These are phyloP conservation scores for Globisporangium spiculum DNA, from an alignment of 352 stramenopile species.

Conservation along the genomic window DNA sequence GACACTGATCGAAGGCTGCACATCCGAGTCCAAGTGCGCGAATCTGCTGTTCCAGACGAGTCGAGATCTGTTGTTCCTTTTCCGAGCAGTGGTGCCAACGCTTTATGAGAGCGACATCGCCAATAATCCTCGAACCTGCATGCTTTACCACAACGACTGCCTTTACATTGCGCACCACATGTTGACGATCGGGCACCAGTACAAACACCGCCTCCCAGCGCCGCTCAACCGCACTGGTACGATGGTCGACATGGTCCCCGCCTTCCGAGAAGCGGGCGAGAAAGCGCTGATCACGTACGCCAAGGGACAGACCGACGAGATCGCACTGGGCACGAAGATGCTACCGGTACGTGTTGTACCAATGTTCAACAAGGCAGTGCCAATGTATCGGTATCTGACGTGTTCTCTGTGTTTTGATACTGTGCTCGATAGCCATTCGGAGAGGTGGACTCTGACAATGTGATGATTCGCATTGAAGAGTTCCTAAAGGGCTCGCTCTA, in stretches of 20 bases:
- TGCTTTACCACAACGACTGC: conserved; percentile 87
- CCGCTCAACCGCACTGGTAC: conserved; percentile 59
- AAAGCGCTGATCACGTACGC: conserved; percentile 46
- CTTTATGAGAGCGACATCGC: conserved; percentile 65
- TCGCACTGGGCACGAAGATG: conserved; percentile 31
- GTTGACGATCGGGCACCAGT: conserved; percentile 65
- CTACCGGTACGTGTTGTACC: conserved; percentile 40
- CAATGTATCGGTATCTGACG: neutral
- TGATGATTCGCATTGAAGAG: conserved; percentile 40
- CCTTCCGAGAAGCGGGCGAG: conserved; percentile 61
- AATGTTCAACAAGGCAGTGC: neutral
- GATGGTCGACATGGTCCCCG: conserved; percentile 81
- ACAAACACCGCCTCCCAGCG: conserved; percentile 62
- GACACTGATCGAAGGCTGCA: conserved; percentile 63
- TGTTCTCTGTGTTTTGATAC: neutral
- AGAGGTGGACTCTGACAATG: conserved; percentile 34
- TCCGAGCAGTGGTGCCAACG: conserved; percentile 61
- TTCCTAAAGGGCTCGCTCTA: conserved; percentile 59
- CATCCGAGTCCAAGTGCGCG: conserved; percentile 33
- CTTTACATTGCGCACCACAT: conserved; percentile 82
- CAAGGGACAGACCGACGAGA: conserved; percentile 38
- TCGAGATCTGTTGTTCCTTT: conserved; percentile 73
- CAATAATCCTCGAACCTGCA: conserved; percentile 59
- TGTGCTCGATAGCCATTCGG: conserved; percentile 28
- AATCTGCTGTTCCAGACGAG: conserved; percentile 78